These are phyloP conservation scores for Powellomyces hirtus DNA, from an alignment of 192 early-diverging fungal genomes.

Conservation along the genomic window DNA sequence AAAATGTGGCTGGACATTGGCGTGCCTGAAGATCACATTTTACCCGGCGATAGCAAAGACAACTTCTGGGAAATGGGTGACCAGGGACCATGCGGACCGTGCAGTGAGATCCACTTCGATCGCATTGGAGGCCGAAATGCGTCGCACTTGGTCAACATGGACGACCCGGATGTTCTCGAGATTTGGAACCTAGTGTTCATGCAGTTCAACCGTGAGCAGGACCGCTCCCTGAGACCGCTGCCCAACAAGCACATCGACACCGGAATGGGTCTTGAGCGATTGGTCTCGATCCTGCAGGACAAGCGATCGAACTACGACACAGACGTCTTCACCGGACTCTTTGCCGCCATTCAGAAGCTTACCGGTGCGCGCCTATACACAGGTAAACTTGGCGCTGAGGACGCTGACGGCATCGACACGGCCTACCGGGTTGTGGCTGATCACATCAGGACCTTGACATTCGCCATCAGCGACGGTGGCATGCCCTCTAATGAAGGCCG, in stretches of 20 bases:
- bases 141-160: constrained; percentile 85
- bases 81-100: constrained; percentile 95
- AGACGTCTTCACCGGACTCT: constrained; percentile 84
- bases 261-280: constrained; percentile 93
- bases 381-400: constrained; percentile 77
- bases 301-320: constrained; percentile 98
- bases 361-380: constrained; percentile 83
- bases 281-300: constrained; percentile 91
- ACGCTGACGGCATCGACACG: constrained; percentile 93
- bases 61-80: constrained; percentile 99
- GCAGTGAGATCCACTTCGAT: constrained; percentile 97
- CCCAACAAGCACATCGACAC: constrained; percentile 99
- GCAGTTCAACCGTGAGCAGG: constrained; percentile 95
- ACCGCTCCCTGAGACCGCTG: constrained; percentile 79
- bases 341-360: constrained; percentile 77
- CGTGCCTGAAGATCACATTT: constrained; percentile 73
- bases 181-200: constrained; percentile 99
- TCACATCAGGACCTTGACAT: constrained; percentile 93
- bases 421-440: constrained; percentile 98
- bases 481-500: constrained; percentile 97
- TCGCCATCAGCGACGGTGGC: constrained; percentile 95
- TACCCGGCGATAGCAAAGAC: constrained; percentile 89
- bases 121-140: constrained; percentile 93
- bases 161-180: constrained; percentile 96
- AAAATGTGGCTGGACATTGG: constrained; percentile 90